Conservation (phyloP, 306 rosid species). For the Aeschynomene evenia region DNA sequence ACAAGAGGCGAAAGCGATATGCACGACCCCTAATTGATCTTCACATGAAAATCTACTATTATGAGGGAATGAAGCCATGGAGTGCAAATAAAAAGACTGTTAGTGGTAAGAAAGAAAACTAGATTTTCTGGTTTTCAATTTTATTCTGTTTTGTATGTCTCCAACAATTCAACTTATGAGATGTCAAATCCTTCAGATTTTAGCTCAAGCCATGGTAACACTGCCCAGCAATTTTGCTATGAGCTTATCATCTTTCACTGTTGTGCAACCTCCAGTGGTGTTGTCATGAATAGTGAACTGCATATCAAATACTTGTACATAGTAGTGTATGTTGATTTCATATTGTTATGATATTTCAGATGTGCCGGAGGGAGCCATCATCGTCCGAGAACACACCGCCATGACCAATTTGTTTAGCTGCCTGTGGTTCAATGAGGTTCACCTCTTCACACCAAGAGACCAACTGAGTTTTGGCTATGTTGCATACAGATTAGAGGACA, state of each 20-base stretch:
- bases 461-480: slow-evolving; percentile 97
- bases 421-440: slow-evolving; percentile 96
- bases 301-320: neutral
- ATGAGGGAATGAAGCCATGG: slow-evolving; percentile 94
- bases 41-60: slow-evolving; percentile 91
- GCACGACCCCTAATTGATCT: slow-evolving; percentile 97
- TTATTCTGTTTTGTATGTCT: slow-evolving; percentile 14
- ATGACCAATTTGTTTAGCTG: slow-evolving; percentile 89
- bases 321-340: slow-evolving; percentile 7
- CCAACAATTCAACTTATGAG: slow-evolving; percentile 13
- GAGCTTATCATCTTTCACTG: neutral
- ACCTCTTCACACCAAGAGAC: slow-evolving; percentile 97
- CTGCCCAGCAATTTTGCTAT: neutral
- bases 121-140: slow-evolving; percentile 3
- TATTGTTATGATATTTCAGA: slow-evolving; percentile 55
- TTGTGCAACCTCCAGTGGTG: neutral
- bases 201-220: slow-evolving; percentile 2
- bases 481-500: slow-evolving; percentile 70
- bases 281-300: neutral
- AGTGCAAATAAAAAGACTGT: slow-evolving; percentile 57
- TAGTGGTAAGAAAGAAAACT: slow-evolving; percentile 65
- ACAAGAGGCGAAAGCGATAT: slow-evolving; percentile 95
- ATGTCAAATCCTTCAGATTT: neutral
- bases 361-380: slow-evolving; percentile 96
- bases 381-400: slow-evolving; percentile 76